Conservation (phyloP, 2,329 filamentous ascomycete genomes). For the Phialocephala subalpina region DNA sequence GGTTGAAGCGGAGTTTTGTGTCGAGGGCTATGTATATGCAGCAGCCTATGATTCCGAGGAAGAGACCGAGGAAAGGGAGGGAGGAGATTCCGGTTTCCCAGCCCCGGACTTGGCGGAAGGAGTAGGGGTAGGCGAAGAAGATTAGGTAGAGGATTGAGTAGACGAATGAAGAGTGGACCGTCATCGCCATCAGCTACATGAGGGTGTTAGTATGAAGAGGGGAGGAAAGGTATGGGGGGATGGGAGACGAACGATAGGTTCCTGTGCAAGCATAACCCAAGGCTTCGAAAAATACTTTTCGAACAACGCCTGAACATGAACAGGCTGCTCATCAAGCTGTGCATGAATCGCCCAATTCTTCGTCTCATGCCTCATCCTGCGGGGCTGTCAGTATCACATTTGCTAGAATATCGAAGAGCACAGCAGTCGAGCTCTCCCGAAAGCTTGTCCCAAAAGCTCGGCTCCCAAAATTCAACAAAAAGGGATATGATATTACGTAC, state of each 20-base stretch:
- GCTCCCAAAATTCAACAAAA: no score
- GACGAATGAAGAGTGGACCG: constrained; percentile 37
- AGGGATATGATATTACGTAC: no score
- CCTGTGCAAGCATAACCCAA: constrained; percentile 29
- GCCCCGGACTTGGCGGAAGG: constrained; percentile 53
- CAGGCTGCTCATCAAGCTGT: constrained; percentile 47
- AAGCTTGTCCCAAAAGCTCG: no score
- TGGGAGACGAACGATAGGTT: constrained; percentile 24
- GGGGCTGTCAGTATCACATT: no score
- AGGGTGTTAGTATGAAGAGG: not conserved
- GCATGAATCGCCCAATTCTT: constrained; percentile 45
- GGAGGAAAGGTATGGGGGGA: not conserved
- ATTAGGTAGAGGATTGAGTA: constrained; percentile 44
- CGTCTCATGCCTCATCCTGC: constrained; percentile 52
- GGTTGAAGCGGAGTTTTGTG: constrained; percentile 45
- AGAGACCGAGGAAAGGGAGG: constrained; percentile 51
- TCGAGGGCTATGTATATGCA: constrained; percentile 39
- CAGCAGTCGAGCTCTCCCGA: no score
- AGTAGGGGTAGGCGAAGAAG: constrained; percentile 50
- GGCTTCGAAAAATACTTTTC: constrained; percentile 32
- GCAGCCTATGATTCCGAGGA: constrained; percentile 46
- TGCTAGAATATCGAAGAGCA: no score
- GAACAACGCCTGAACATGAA: constrained; percentile 45
- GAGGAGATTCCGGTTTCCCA: constrained; percentile 48
- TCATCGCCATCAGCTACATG: constrained; percentile 54